Evolutionary conservation across 2,329 filamentous ascomycete species (phyloP).

Genomic region (Xylariaceae sp.): DNA sequence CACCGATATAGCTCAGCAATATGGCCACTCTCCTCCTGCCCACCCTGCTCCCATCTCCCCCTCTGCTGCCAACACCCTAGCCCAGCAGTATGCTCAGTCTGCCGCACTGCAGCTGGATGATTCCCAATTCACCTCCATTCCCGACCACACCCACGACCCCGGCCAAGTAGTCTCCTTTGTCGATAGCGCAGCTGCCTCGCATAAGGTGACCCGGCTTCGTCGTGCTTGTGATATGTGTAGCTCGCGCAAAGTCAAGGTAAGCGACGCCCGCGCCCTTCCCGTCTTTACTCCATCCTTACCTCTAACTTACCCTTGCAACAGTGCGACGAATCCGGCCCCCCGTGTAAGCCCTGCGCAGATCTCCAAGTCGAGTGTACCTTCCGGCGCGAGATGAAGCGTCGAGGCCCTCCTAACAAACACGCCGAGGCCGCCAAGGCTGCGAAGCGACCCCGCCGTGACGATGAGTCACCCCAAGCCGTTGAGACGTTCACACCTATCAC

Average conservation of each 20-base stretch:
- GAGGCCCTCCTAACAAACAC: slow-evolving; percentile 57
- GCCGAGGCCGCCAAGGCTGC: slow-evolving; percentile 53
- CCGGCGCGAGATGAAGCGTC: slow-evolving; percentile 53
- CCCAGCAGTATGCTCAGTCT: slow-evolving; percentile 33
- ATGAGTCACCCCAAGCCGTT: slow-evolving; percentile 37
- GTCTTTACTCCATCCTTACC: not conserved
- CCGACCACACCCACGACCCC: slow-evolving; percentile 1
- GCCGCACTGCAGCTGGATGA: slow-evolving; percentile 30
- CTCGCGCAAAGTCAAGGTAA: slow-evolving; percentile 56
- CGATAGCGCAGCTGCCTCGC: slow-evolving; percentile 11
- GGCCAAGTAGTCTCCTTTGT: slow-evolving; percentile 1
- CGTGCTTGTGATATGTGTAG: slow-evolving; percentile 61
- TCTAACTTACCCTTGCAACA: slow-evolving; percentile 10
- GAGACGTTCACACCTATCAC: slow-evolving; percentile 47
- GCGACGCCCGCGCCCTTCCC: not conserved
- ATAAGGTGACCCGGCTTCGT: slow-evolving; percentile 52
- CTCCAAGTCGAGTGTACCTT: slow-evolving; percentile 57
- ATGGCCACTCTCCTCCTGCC: slow-evolving; percentile 21
- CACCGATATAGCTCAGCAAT: slow-evolving; percentile 16
- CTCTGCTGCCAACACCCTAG: slow-evolving; percentile 16
- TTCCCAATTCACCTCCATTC: slow-evolving; percentile 18
- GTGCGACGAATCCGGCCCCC: slow-evolving; percentile 54
- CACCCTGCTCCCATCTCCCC: slow-evolving; percentile 4
- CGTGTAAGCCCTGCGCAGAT: slow-evolving; percentile 53
- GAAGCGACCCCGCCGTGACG: slow-evolving; percentile 43